Evolutionary conservation across 2,329 filamentous ascomycete genomes (phyloP), one percentile per base, ranked within the genome.

Genomic region (Penicillium sp.): DNA sequence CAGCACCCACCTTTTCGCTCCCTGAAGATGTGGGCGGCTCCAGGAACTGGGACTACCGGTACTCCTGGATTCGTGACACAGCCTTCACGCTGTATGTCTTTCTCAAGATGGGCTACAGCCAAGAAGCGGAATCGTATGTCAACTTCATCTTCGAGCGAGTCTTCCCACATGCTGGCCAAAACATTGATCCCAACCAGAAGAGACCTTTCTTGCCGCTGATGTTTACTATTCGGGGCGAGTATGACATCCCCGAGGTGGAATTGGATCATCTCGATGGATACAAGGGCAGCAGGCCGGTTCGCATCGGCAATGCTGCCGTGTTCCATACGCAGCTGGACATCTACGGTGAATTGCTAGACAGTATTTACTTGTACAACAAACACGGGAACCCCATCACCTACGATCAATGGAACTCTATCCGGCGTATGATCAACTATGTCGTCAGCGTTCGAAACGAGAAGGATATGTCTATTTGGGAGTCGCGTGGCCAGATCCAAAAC

Each of bases 381-480:
- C 89, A 89, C 66, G 87, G 88, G 11, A 90, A 89, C 65, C 88
- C 88, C 0, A 81, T 88, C 18, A 85, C 84, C 4, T 92, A 89
- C 81, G 89, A 91, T 56, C 84, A 88, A 56, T 92, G 88, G 88
- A 79, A 85, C 39, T 79, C 83, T 3, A 82, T 92, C 26, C 81
- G 88, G 16, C 80, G 87, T 54, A 84, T 91, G 70, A 74, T 76
- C 35, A 87, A 91, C 66, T 88, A 89, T 63, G 86, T 90, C 35
- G 78, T 90, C 57, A 84, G 81, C 0, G 84, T 91, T 49, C 81
- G 85, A 68, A 73, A 85, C 53, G 75, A 86, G 40, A 84, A 84
- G 11, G 88, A 92, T 66, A 91, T 91, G 87, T 90, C 87, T 2
- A 92, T 91, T 63, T 91, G 88, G 89, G 89, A 92, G 69, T 88